These are phyloP conservation scores for Acacia pycnantha DNA, from an alignment of 331 rosid genomes.

Conservation along the genomic window DNA sequence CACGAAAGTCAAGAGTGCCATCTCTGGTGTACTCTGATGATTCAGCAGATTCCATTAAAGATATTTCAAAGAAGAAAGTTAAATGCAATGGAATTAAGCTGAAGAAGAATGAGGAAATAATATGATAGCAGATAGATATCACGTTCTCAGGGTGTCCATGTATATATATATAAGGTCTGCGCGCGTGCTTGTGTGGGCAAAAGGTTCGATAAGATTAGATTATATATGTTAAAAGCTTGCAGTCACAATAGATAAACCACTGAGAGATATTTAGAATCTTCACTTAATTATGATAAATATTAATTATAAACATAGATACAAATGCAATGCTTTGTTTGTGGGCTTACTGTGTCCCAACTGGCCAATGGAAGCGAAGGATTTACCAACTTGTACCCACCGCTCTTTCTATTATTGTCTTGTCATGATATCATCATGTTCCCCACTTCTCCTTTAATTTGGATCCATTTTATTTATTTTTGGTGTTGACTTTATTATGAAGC, in stretches of 20 bases:
- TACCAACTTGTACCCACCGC: constrained; percentile 9
- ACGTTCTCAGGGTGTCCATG: constrained; percentile 1
- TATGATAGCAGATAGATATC: not conserved
- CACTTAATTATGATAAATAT: not conserved
- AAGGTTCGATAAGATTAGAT: not conserved
- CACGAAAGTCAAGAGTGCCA: constrained; percentile 61
- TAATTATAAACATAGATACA: not conserved
- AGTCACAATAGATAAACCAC: not conserved
- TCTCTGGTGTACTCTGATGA: constrained; percentile 46
- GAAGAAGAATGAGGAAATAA: constrained; percentile 13
- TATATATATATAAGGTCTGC: not conserved
- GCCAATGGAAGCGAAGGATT: not conserved
- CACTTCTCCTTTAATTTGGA: not conserved
- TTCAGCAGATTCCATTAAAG: constrained; percentile 50
- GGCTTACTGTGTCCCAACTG: not conserved
- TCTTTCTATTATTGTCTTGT: not conserved
- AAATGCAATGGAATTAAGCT: not conserved
- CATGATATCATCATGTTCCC: not conserved
- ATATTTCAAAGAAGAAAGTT: not conserved
- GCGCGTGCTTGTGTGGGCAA: not conserved
- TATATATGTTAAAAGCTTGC: not conserved
- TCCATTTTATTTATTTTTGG: not conserved
- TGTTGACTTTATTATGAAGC: not conserved
- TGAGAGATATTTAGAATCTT: not conserved
- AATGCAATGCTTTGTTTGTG: not conserved